A percentile compares a stretch with the other conserved stretches of the same genome.
Evolutionary conservation across 768 basidiomycete genomes (phyloP).

Genomic region (Amanita pseudoporphyria): DNA sequence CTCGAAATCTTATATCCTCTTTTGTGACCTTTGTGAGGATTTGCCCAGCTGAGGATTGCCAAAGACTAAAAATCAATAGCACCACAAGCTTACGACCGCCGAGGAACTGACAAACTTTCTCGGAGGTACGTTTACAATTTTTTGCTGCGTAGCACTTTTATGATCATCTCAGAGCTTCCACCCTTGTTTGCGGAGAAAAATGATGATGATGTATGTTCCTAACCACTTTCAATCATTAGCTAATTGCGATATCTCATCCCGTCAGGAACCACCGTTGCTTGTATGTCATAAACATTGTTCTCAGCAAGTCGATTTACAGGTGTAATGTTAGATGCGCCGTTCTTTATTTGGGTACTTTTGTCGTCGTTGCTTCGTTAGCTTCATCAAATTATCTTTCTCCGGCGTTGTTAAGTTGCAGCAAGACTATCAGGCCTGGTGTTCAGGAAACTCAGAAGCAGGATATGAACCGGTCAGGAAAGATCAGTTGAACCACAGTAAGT

Average conservation of each 20-base stretch:
- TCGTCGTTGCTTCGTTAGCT: conserved; percentile 67
- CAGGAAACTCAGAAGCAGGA: conserved; percentile 35
- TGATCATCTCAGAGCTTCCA: conserved; percentile 32
- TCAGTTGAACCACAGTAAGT: conserved; percentile 36
- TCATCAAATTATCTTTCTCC: conserved; percentile 65
- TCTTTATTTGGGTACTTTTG: conserved; percentile 79
- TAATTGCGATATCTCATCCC: conserved; percentile 1
- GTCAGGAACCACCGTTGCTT: conserved; percentile 24
- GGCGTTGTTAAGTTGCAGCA: conserved; percentile 57
- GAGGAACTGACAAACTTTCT: conserved; percentile 63
- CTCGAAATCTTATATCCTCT: conserved; percentile 34
- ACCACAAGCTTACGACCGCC: conserved; percentile 37
- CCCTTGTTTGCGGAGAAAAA: conserved; percentile 50
- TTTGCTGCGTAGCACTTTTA: neutral
- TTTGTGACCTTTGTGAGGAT: conserved; percentile 26
- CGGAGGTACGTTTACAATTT: conserved; percentile 24
- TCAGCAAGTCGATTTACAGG: neutral
- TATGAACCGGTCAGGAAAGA: conserved; percentile 44
- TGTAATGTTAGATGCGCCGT: conserved; percentile 43
- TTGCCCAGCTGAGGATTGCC: neutral
- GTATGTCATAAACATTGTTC: conserved; percentile 12
- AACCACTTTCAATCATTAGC: neutral
- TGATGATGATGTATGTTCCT: conserved; percentile 40
- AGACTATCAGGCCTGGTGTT: conserved; percentile 60
- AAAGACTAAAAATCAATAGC: conserved; percentile 22